phyloP scores from a whole-genome alignment of 306 rosid species.

The apple (Malus domestica) region DNA sequence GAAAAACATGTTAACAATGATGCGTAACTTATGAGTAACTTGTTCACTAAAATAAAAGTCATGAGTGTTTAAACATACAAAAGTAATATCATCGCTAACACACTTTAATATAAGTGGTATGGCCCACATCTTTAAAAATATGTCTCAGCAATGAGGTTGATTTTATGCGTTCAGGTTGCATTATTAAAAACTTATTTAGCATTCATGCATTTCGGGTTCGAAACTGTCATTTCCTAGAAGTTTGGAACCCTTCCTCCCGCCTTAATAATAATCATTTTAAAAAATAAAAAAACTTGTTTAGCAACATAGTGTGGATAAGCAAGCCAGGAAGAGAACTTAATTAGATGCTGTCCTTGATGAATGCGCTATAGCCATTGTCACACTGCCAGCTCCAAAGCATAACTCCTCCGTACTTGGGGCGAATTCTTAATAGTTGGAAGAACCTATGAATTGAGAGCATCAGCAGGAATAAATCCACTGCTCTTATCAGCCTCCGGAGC shows the following conservation, averaged over 20 bases:
- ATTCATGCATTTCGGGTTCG: too few species aligned
- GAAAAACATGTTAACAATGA: too few species aligned
- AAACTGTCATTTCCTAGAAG: too few species aligned
- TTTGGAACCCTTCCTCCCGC: too few species aligned
- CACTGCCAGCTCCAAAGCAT: conserved; percentile 48
- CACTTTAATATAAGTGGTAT: neutral
- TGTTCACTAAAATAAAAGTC: too few species aligned
- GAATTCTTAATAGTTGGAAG: conserved; percentile 44
- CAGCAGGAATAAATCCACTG: conserved; percentile 44
- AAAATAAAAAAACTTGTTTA: neutral
- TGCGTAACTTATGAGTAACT: too few species aligned
- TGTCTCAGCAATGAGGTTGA: too few species aligned
- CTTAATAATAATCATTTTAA: too few species aligned
- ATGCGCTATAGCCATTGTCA: conserved; percentile 30
- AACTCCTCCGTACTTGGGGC: conserved; percentile 50
- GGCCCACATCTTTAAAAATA: too few species aligned
- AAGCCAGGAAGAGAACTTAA: neutral
- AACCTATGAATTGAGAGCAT: conserved; percentile 19
- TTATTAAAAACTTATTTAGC: too few species aligned
- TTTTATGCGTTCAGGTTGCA: too few species aligned
- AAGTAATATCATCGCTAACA: neutral
- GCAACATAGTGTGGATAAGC: neutral
- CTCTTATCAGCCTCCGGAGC: conserved; percentile 38
- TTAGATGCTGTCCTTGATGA: conserved; percentile 24
- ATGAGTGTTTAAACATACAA: too few species aligned